Evolutionary conservation across 2,329 filamentous ascomycete species (phyloP), one percentile per base, ranked within the genome.

Genomic region (Ceratocystis variospora): DNA sequence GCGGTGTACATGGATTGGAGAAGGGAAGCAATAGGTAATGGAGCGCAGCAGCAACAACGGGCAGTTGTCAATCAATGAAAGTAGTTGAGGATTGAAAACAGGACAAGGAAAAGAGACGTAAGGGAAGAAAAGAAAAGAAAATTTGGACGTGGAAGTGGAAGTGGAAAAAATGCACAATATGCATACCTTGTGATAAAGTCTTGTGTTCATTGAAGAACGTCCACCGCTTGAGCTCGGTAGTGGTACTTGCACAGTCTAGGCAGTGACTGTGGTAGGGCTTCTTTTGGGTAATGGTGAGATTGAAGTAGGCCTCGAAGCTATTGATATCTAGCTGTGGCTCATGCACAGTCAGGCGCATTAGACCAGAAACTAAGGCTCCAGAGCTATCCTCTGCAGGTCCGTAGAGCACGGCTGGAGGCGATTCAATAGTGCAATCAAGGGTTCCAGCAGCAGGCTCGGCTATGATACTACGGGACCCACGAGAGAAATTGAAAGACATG

Each of bases 321-420:
- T 89, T 85, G 57, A 96, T 76, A 61, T 90, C 81, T 67, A 88
- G 78, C 3, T 75, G 74, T 5, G 85, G 82, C 64, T 91, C 87
- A 69, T 82, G 81, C 71, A 96, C 83, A 48, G 84, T 79, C 65
- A 97, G 76, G 71, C 87, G 84, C 71, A 97, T 79, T 74, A 90
- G 88, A 37, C 91, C 91, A 0, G 90, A 95, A 63, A 96, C 83
- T 68, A 96, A 79, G 5, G 91, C 90, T 66, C 93, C 93, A 2
- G 87, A 88, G 71, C 91, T 96, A 70, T 83, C 81, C 69, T 86
- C 81, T 0, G 89, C 80, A 28, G 82, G 79, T 69, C 91, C 91
- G 72, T 94, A 89, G 76, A 96, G 87, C 59, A 96, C 83, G 19
- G 93, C 81, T 2, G 92, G 92, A 1, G 91, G 90, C 12, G 89